Base-by-base conservation (phyloP, 2,329 filamentous ascomycete genomes). In the Leptoxyphium fumago region DNA sequence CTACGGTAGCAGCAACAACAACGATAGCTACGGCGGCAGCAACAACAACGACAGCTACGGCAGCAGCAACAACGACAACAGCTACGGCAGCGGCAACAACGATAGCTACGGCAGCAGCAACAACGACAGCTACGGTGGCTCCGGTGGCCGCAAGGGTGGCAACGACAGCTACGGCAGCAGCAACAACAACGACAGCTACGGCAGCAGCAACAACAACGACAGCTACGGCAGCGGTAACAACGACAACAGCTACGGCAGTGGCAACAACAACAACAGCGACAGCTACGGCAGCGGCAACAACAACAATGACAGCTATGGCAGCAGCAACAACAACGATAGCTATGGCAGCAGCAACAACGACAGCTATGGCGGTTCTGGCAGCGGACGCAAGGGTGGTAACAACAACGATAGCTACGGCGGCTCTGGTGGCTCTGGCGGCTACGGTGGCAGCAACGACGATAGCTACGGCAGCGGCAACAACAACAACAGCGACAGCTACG, bases 401-500 rank as follows among this genome's bases (percentile, higher is more conserved):
- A 15, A 36, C 32, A 36, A 49, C 17, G 49, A 46, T n/a, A 48
- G 49, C 39, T 47, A 51, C 39, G 50, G 49, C 21, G 48, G 45
- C 18, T 41, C 41, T 36, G 38, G 43, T 10, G 45, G 47, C 32
- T 39, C 44, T 11, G 51, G 49, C 13, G 43, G 44, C 21, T 17
- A 39, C 17, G 11, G 43, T 30, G 28, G 41, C 11, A 43, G 41
- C 13, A 44, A 40, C 17, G 45, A 48, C 38, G 46, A 38, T 9
- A 46, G 46, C 32, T 48, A 48, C 13, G 48, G 49, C 18, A 46
- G 48, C 34, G 43, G 47, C 32, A 26, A 26, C 21, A 26, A 6
- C 17, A 57, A 49, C 30, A 53, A 47, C 14, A 47, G 34, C 45
- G 50, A 45, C 34, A 42, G 46, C 29, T 56, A 51, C 39, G 55